phyloP scores from a whole-genome alignment of 176 grass and related monocot genomes.

The Saccharum spontaneum region DNA sequence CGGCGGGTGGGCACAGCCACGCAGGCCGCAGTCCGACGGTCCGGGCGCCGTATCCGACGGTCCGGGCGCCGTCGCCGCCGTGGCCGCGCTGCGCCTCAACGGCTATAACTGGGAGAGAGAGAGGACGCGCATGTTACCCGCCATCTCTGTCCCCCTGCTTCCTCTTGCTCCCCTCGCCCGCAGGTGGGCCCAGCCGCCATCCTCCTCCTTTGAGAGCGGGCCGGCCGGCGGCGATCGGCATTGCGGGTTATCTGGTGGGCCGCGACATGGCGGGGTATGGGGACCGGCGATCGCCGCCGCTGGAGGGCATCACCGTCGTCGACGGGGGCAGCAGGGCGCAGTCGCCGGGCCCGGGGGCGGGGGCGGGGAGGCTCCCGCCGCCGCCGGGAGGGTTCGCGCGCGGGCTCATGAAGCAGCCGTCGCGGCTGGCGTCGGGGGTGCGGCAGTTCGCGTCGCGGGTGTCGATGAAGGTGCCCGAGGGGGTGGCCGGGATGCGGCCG shows the following conservation, averaged over 20 bases:
- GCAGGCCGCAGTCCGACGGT: constrained; percentile 16
- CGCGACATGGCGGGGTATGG: constrained; percentile 34
- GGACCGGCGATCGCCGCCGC: constrained; percentile 26
- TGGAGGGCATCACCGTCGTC: constrained; percentile 35
- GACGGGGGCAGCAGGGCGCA: not conserved
- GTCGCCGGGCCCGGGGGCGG: not conserved
- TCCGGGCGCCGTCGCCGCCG: not conserved
- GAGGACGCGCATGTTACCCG: constrained; percentile 52
- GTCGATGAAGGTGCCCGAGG: constrained; percentile 77
- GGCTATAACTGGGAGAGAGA: constrained; percentile 57
- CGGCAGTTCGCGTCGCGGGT: constrained; percentile 58
- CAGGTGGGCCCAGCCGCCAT: not conserved
- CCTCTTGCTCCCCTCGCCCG: not conserved
- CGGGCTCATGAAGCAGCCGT: constrained; percentile 56
- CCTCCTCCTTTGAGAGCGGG: not conserved
- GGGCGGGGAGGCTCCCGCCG: constrained; percentile 22
- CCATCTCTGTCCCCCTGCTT: constrained; percentile 43
- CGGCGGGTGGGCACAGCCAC: not conserved
- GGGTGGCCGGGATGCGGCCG: constrained; percentile 38
- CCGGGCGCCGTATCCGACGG: constrained; percentile 6
- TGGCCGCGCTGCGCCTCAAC: constrained; percentile 38
- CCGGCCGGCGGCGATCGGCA: constrained; percentile 18
- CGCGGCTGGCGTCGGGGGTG: constrained; percentile 53
- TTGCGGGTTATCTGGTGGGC: constrained; percentile 6
- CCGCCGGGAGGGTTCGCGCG: constrained; percentile 29